These are phyloP conservation scores for Fusarium bulbicola DNA, from an alignment of 2,329 filamentous ascomycete genomes.

Conservation along the genomic window DNA sequence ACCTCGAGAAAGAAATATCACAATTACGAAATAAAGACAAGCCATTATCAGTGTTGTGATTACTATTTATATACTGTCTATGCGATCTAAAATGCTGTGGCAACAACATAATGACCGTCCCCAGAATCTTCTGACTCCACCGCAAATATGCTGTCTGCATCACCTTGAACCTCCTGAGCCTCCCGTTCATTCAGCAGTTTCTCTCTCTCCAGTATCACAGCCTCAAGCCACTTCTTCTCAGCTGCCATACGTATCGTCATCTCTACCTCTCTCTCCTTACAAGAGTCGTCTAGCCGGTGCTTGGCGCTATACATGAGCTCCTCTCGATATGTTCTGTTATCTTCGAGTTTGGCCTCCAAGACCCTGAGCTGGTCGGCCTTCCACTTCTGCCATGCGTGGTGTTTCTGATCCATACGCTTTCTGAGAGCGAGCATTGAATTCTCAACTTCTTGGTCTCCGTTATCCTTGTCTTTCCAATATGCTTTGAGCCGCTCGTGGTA, in stretches of 20 bases:
- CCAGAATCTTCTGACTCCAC: constrained; percentile 26
- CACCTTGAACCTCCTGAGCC: constrained; percentile 54
- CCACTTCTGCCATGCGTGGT: constrained; percentile 53
- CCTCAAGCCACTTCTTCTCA: constrained; percentile 58
- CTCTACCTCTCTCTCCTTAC: constrained; percentile 45
- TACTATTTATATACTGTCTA: not conserved
- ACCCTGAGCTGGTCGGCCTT: constrained; percentile 51
- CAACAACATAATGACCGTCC: constrained; percentile 6
- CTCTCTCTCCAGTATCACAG: constrained; percentile 55
- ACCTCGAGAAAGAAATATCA: not conserved
- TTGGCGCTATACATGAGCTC: constrained; percentile 55
- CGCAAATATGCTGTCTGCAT: constrained; percentile 47
- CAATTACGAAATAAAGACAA: not conserved
- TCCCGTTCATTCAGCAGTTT: constrained; percentile 55
- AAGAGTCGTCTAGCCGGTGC: constrained; percentile 43
- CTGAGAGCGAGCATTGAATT: constrained; percentile 48
- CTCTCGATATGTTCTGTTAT: constrained; percentile 51
- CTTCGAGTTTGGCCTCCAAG: constrained; percentile 49
- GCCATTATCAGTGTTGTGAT: not conserved
- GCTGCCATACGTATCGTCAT: constrained; percentile 49
- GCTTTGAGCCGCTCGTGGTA: constrained; percentile 52
- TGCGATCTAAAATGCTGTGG: not conserved
- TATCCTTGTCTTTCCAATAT: constrained; percentile 51
- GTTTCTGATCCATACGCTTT: constrained; percentile 53
- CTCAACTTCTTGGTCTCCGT: constrained; percentile 46